phyloP scores from a whole-genome alignment of 2,329 filamentous ascomycete genomes.

The Aspergillus floridensis region DNA sequence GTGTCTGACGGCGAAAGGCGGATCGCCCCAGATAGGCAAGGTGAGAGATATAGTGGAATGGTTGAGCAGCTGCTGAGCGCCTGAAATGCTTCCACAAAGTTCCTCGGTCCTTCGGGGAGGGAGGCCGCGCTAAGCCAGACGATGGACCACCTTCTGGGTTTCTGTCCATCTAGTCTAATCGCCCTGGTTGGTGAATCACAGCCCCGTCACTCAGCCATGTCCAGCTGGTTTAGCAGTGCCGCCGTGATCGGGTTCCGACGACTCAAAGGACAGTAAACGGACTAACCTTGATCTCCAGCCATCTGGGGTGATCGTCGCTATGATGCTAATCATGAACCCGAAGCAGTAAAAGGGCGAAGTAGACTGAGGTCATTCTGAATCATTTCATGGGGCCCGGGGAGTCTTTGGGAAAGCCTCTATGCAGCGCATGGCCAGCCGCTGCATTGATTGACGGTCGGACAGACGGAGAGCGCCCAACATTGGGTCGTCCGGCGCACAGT shows the following conservation, averaged over 20 bases:
- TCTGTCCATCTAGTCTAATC: not conserved
- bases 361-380: not conserved
- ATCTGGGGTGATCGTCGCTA: constrained; percentile 19
- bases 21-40: not conserved
- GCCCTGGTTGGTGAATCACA: not conserved
- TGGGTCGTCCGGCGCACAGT: constrained; percentile 8
- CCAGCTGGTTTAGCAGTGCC: not conserved
- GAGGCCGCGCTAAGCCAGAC: not conserved
- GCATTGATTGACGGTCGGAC: constrained; percentile 12
- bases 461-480: constrained; percentile 3
- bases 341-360: constrained; percentile 13
- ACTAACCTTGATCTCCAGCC: constrained; percentile 3
- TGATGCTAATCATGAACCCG: constrained; percentile 13
- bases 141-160: not conserved
- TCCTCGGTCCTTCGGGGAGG: not conserved
- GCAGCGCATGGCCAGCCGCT: not conserved
- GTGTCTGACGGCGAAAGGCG: not conserved
- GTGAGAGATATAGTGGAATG: not conserved
- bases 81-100: not conserved
- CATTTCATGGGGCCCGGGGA: not conserved
- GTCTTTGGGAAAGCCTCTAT: not conserved
- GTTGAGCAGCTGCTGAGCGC: not conserved
- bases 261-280: not conserved
- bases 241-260: not conserved
- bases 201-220: not conserved